Evolutionary conservation across 164 flowering plant genomes (phyloP), one percentile per base, ranked within the genome.

Genomic region (Nymphaea thermarum): DNA sequence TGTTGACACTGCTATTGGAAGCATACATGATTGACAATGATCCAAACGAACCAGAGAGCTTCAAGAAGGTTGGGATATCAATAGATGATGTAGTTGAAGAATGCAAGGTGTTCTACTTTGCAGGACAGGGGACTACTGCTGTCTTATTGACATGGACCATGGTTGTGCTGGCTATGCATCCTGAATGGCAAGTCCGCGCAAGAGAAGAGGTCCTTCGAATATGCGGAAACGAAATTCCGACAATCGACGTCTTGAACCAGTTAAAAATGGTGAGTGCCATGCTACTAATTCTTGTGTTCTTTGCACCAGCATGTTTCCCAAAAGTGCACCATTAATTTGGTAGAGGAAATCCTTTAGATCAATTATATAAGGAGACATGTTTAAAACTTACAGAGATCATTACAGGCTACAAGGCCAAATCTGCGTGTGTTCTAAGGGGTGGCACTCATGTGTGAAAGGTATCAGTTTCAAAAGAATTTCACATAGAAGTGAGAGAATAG

Each of bases 41-140:
- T 14, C 8, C n/a, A 11, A n/a, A 11, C 6, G 10, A 61, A n/a
- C n/a, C 11, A 36, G 25, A n/a, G 36, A 17, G 25, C 8, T 61
- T 17, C 11, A 61, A 68, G 43, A 42, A 42, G 10, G 70, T 44
- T 8, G 72, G 41, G 44, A 65, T 86, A 81, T 78, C 75, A 53
- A 72, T 69, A 42, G 82, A 84, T 18, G 86, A 82, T 6, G 64
- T 82, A 14, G 77, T 82, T 18, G 87, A 81, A 60, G 85, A 84
- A 70, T 82, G 90, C 77, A 84, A 82, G 70, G 44, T 72, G 41
- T 84, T 86, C 71, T 81, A 82, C 73, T 71, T 82, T 53, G 86
- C 86, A n/a, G 84, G 82, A 47, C 77, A 80, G 62, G 87, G 81
- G 45, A 83, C 87, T 36, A 82, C 86, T 12, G 65, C 84, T 3